Conservation (phyloP, 2,329 filamentous ascomycete species). For the Botrytis pseudocinerea region DNA sequence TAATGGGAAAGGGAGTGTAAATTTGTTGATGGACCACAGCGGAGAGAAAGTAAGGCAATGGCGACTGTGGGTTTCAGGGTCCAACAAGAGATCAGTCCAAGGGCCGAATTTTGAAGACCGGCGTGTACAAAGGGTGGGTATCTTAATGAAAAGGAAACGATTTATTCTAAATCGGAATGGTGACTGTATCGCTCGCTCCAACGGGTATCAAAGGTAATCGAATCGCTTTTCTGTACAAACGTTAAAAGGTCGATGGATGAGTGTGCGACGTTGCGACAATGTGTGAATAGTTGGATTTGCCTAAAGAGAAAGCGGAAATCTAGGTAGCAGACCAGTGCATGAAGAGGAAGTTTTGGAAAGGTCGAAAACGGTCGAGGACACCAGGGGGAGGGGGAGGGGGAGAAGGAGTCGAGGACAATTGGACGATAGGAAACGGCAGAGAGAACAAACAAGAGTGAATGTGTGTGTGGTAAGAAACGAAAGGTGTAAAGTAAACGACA, state of each 20-base stretch:
- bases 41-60: slow-evolving; percentile 4
- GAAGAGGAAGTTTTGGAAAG: neutral
- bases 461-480: neutral
- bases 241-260: neutral
- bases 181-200: slow-evolving; percentile 16
- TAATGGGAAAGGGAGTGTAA: neutral
- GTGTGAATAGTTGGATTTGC: slow-evolving; percentile 17
- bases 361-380: neutral
- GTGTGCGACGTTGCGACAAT: slow-evolving; percentile 14
- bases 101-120: neutral
- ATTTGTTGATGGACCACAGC: neutral
- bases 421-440: neutral
- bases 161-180: neutral
- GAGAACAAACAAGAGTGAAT: neutral
- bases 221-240: neutral
- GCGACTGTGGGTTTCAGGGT: neutral
- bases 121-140: slow-evolving; percentile 16
- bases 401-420: neutral
- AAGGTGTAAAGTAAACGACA: neutral
- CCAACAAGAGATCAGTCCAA: slow-evolving; percentile 5
- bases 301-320: neutral
- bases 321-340: slow-evolving; percentile 23
- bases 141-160: slow-evolving; percentile 5
- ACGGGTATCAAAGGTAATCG: slow-evolving; percentile 18
- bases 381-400: neutral